Evolutionary conservation across 768 basidiomycete species (phyloP), one percentile per base, ranked within the genome.

Genomic region (Mrakia hoshinonis): DNA sequence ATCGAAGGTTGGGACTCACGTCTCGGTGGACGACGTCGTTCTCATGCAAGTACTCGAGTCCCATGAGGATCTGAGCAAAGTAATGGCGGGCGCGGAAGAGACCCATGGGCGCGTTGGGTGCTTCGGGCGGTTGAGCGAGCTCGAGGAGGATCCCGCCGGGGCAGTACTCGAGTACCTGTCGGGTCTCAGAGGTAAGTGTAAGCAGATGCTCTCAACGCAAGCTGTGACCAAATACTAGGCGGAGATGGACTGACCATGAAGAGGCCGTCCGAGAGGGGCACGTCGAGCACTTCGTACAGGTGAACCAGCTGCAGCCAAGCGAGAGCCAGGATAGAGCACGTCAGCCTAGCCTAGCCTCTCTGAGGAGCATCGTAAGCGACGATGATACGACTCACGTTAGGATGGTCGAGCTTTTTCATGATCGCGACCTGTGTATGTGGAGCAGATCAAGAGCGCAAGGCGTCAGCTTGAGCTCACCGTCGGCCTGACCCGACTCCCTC

Each of bases 401-500:
- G 80, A 71, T 80, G 80, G 75, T 80, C 79, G 10, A 80, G 74
- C 75, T 80, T 80, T 74, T 79, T 80, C 80, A 80, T 80, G 36
- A 80, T 73, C 0, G 80, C 80, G 51, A 80, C 76, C 74, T 80
- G 58, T 12, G 0, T 10, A 39, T 22, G 26, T 54, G 20, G 29
- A 24, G 20, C 48, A 54, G 12, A 26, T 20, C 1, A 9, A 2
- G 52, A 43, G 18, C 31, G 22, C 38, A 20, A 29, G 20, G 6
- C 11, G 29, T 20, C 38, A 15, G 13, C 61, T 11, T 46, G 7
- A 31, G 22, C 38, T 7, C 38, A 9, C 36, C 52, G 3, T 18
- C 47, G 22, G n/a, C 38, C 7, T 36, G 18, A 34, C 11, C 51
- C 20, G 39, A 15, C 15, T 29, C 36, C 31, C 51, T 11, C 38